Percentiles rank a stretch among this genome's conserved stretches.
Conservation (phyloP, 495 filamentous ascomycete genomes). For the Pseudevernia furfuracea region DNA sequence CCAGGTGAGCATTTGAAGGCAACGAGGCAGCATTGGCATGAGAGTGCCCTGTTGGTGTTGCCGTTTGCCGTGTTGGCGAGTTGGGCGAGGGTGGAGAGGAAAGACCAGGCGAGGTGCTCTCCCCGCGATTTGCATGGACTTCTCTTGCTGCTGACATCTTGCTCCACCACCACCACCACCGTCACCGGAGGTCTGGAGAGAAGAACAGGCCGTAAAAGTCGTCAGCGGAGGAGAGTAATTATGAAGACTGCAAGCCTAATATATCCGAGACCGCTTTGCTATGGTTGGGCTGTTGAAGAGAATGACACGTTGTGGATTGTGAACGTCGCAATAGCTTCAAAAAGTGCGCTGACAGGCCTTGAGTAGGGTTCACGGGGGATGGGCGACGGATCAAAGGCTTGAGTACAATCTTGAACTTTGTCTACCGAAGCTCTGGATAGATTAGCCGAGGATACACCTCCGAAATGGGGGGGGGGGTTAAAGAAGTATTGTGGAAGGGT, state of each 20-base stretch:
- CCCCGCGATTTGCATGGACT: conserved; percentile 14
- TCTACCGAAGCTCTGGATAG: conserved; percentile 9
- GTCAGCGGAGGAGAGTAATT: not conserved
- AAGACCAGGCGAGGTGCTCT: conserved; percentile 28
- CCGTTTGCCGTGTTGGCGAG: conserved; percentile 23
- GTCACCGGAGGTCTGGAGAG: too few relatives aligned
- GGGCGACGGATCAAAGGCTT: conserved; percentile 4
- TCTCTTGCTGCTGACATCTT: conserved; percentile 20
- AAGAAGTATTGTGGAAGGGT: conserved; percentile 3
- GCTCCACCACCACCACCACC: conserved; percentile 11
- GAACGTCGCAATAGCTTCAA: conserved; percentile 21
- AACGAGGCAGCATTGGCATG: conserved; percentile 13
- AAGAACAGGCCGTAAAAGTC: too few relatives aligned
- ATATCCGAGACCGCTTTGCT: not conserved
- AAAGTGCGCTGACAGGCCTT: conserved; percentile 8
- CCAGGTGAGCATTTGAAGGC: conserved; percentile 12
- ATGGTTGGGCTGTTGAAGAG: not conserved
- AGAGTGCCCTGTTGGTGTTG: conserved; percentile 11
- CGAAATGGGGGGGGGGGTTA: conserved; percentile 2
- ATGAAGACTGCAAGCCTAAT: not conserved
- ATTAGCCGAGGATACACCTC: conserved; percentile 19
- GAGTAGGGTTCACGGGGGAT: not conserved
- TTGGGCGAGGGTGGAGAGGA: conserved; percentile 28
- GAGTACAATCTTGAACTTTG: conserved; percentile 9
- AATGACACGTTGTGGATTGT: conserved; percentile 8